Base-by-base conservation (phyloP, 352 stramenopile species). In the Phytophthora cryptogea region DNA sequence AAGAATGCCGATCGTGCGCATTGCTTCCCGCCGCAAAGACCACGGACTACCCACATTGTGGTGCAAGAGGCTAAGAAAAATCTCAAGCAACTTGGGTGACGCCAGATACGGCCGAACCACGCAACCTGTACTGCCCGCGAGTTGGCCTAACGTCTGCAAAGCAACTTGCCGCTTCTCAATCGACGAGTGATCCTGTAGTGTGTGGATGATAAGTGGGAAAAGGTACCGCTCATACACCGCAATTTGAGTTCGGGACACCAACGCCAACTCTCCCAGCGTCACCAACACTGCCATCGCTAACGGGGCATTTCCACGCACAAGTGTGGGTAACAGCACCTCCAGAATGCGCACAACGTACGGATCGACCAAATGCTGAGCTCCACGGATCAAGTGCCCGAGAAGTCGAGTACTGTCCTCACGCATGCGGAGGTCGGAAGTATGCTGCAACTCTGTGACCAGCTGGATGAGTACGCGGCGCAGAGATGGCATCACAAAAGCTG, bases 1-100 rank as follows among this genome's bases (percentile, higher is more conserved):
- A 2, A 99, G 67, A 52, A 99, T 97, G 17, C 97, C 97, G 42
- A 99, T 94, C 0, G 94, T 98, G 52, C 97, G 88, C 80, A 99
- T 97, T 1, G 97, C 94, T 64, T 99, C 97, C 55, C 95, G 79
- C 23, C 96, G 72, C 13, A 99, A 70, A 8, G 86, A 77, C 96
- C 96, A 99, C 7, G 94, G 90, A 2, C 76, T 90, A 2, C 92
- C 76, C 0, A 84, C 85, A 11, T 80, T 97, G 50, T 97, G 94
- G 27, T 97, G 90, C 31, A 99, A 68, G 28, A 99, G 88, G 47
- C 90, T 90, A 11, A 98, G 74, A 39, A 99, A 74, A 41, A 99
- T 94, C 54, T 97, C 89, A 13, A 98, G 76, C 26, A 99, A 76
- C 56, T 97, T 95, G 0, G 97, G 96, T 43, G 98, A 99, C 33